Conservation (phyloP, 352 stramenopile genomes). For the Phytophthora sansomeana region DNA sequence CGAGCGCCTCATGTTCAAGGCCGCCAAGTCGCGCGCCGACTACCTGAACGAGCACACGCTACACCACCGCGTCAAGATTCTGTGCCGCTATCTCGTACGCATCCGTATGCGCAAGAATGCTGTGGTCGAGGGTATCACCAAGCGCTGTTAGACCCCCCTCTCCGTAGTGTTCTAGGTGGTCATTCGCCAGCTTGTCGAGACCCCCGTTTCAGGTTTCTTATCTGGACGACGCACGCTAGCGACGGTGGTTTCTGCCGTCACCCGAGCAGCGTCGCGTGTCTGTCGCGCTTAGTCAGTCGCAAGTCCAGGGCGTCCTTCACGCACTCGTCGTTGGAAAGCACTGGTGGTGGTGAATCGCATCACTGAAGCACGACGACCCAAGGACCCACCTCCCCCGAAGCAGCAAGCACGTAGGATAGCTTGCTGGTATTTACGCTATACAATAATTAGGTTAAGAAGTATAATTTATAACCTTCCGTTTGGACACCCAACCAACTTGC, state of each 20-base stretch:
- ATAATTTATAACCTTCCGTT: slow-evolving; percentile 25
- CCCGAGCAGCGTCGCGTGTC: too few relatives aligned
- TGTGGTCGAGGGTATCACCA: slow-evolving; percentile 34
- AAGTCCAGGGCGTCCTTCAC: not conserved
- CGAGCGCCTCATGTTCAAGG: slow-evolving; percentile 68
- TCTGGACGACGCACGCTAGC: too few relatives aligned
- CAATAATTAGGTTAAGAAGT: slow-evolving; percentile 26
- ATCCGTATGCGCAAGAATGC: slow-evolving; percentile 70
- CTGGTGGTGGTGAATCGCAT: not conserved
- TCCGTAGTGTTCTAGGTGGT: too few relatives aligned
- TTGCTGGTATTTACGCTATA: slow-evolving; percentile 39
- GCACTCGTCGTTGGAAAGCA: too few relatives aligned
- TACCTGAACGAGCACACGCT: slow-evolving; percentile 66
- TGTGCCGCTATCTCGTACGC: slow-evolving; percentile 64
- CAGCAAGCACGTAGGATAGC: slow-evolving; percentile 13
- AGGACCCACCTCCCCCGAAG: too few relatives aligned
- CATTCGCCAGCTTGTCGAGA: too few relatives aligned
- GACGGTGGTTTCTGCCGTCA: not conserved
- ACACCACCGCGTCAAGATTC: slow-evolving; percentile 51
- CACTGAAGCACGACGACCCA: slow-evolving; percentile 3
- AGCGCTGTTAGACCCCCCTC: too few relatives aligned
- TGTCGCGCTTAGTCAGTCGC: slow-evolving; percentile 15
- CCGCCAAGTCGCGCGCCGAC: slow-evolving; percentile 53
- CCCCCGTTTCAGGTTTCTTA: slow-evolving; percentile 8
- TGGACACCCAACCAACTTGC: slow-evolving; percentile 12